A percentile compares a stretch with the other conserved stretches of the same genome.
phyloP scores from a whole-genome alignment of 164 flowering plant genomes.

The Aristolochia californica region DNA sequence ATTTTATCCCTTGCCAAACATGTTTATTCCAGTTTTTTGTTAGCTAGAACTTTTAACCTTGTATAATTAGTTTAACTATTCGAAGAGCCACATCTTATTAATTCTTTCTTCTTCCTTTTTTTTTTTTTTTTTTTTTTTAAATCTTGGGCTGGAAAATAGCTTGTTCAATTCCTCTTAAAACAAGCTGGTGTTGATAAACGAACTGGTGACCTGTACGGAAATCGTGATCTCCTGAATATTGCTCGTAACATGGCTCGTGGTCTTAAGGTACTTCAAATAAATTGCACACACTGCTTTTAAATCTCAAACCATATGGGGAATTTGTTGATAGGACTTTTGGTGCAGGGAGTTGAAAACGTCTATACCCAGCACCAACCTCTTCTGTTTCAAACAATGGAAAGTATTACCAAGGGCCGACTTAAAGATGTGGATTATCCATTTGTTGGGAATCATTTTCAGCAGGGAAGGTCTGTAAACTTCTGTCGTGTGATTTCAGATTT shows the following conservation, averaged over 20 bases:
- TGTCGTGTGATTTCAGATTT: not conserved
- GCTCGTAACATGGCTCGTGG: slow-evolving; percentile 99
- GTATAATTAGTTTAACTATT: slow-evolving; percentile 3
- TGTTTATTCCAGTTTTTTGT: not conserved
- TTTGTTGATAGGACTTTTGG: slow-evolving; percentile 2
- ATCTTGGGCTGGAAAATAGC: slow-evolving; percentile 35
- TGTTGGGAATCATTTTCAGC: slow-evolving; percentile 90
- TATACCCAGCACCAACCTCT: slow-evolving; percentile 99
- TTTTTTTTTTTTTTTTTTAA: not conserved
- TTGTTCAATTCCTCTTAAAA: slow-evolving; percentile 87
- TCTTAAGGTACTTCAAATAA: slow-evolving; percentile 53
- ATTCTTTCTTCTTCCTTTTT: not conserved
- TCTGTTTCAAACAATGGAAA: slow-evolving; percentile 86
- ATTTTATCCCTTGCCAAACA: too few species aligned
- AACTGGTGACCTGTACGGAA: slow-evolving; percentile 90
- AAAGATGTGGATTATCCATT: slow-evolving; percentile 91
- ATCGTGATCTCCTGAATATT: slow-evolving; percentile 80
- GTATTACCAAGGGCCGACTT: slow-evolving; percentile 75
- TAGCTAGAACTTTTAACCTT: not conserved
- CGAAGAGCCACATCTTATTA: not conserved
- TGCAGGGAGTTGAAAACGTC: slow-evolving; percentile 94
- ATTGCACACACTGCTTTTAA: not conserved
- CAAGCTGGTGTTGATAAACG: slow-evolving; percentile 94
- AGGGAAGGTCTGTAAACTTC: slow-evolving; percentile 58
- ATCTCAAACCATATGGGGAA: not conserved